Conservation (phyloP, 176 grass and related monocot species). For the Oryza coarctata region DNA sequence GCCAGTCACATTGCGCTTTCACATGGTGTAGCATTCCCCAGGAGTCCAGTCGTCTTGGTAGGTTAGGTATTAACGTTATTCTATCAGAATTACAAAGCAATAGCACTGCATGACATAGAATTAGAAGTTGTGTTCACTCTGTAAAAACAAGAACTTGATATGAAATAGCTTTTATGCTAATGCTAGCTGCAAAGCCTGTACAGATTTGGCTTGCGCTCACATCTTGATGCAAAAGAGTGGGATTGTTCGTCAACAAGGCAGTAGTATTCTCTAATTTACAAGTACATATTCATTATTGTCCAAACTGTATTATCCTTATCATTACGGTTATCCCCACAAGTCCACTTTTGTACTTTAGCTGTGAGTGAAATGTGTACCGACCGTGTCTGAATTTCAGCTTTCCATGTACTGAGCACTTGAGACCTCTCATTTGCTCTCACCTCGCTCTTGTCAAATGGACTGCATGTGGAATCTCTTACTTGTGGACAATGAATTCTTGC, state of each 20-base stretch:
- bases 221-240: background rate
- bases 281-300: background rate
- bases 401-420: background rate
- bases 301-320: background rate
- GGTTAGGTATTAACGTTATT: background rate
- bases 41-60: background rate
- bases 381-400: conserved; percentile 2
- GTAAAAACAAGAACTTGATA: background rate
- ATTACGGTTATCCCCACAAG: background rate
- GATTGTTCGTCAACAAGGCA: background rate
- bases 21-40: background rate
- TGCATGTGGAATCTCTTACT: background rate
- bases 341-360: conserved; percentile 1
- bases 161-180: background rate
- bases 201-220: background rate
- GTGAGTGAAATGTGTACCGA: background rate
- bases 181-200: background rate
- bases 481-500: too few relatives aligned
- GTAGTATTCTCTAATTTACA: background rate
- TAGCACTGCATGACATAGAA: background rate
- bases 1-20: background rate
- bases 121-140: background rate
- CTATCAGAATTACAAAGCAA: background rate
- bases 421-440: background rate
- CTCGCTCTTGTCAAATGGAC: background rate